These are phyloP conservation scores for Wallacemonas sp. DNA, from an alignment of 208 protist species.

Conservation along the genomic window DNA sequence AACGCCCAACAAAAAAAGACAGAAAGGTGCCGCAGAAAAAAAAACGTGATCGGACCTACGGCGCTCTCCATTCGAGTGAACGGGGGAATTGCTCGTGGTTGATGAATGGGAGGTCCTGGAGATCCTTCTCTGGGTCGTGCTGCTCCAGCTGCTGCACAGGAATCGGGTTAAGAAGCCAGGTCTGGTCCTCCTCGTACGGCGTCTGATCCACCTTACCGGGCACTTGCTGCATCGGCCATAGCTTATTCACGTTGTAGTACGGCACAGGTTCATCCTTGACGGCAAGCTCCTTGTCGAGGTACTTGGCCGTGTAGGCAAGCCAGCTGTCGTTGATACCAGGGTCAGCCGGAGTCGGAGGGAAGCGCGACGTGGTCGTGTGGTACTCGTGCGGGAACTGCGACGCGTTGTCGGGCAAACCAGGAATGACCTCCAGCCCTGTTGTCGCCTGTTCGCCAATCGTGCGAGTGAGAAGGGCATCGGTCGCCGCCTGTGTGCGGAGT, in stretches of 20 bases:
- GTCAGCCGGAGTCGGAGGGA: conserved; percentile 63
- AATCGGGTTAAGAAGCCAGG: conserved; percentile 85
- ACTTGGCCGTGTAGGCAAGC: conserved; percentile 84
- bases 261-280: conserved; percentile 54
- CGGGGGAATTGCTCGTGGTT: conserved; percentile 91
- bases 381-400: conserved; percentile 83
- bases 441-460: conserved; percentile 57
- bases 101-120: conserved; percentile 85
- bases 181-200: conserved; percentile 90
- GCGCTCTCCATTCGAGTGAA: conserved; percentile 86
- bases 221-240: conserved; percentile 88
- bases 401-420: conserved; percentile 64
- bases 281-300: conserved; percentile 79
- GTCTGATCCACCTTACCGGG: conserved; percentile 87
- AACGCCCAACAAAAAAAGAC: not conserved
- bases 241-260: conserved; percentile 82
- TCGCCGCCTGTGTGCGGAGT: conserved; percentile 63
- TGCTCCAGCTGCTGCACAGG: conserved; percentile 85
- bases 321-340: conserved; percentile 50
- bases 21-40: not conserved
- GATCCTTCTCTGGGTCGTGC: conserved; percentile 83
- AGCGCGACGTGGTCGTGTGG: conserved; percentile 77
- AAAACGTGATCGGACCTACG: conserved; percentile 28
- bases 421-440: conserved; percentile 35
- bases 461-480: conserved; percentile 58